A percentile compares a stretch with the other conserved stretches of the same genome.
Evolutionary conservation across 1,284 basidiomycete species (phyloP).

Genomic region (Leccinum glutinopallens): DNA sequence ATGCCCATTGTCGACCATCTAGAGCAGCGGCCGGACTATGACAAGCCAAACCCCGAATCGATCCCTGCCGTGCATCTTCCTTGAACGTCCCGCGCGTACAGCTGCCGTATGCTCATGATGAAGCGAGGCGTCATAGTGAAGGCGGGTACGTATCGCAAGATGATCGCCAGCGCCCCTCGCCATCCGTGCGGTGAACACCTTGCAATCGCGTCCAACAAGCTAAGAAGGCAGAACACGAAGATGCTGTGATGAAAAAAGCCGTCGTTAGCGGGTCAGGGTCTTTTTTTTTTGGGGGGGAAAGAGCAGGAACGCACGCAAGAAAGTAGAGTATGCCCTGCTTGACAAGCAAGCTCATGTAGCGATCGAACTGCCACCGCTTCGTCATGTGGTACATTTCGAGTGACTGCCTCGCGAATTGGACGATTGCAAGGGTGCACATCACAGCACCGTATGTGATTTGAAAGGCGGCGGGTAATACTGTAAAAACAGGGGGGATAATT

Average conservation of each 20-base stretch:
- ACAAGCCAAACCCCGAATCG: neutral
- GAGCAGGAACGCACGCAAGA: neutral
- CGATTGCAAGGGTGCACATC: neutral
- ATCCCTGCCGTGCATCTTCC: neutral
- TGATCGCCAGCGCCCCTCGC: neutral
- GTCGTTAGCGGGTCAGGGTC: neutral
- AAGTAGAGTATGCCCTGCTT: neutral
- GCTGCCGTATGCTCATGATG: neutral
- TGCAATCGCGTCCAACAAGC: neutral
- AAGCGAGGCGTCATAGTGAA: neutral
- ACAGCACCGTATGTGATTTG: neutral
- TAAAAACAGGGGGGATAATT: neutral
- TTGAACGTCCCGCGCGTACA: neutral
- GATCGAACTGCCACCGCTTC: neutral
- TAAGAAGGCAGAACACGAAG: neutral
- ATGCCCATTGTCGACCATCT: neutral
- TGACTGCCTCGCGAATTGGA: neutral
- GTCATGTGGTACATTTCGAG: neutral
- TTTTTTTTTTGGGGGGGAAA: neutral
- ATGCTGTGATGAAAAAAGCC: neutral
- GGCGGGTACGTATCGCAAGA: neutral
- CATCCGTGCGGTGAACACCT: neutral
- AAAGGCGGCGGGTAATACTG: neutral
- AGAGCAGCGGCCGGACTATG: neutral
- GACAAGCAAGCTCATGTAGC: neutral